Conservation (phyloP, 371 early-diverging fungal species). For the Syncephalis plumigaleata region DNA sequence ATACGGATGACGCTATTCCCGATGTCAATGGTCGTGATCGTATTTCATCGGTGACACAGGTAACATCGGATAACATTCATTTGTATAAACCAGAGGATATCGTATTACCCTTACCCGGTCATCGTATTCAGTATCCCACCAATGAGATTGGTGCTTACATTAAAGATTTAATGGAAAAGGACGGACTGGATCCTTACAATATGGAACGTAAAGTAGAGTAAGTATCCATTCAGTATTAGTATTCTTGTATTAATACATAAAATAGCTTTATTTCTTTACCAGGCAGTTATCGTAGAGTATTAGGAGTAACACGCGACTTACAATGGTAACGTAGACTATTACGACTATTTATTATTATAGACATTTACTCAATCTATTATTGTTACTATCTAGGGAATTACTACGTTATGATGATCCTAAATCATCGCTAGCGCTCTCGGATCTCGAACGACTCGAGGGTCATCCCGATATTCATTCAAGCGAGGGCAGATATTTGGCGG, state of each 20-base stretch:
- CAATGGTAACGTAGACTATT: too few species aligned
- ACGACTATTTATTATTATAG: too few species aligned
- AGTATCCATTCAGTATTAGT: too few species aligned
- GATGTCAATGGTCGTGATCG: constrained; percentile 8
- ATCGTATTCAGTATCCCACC: constrained; percentile 53
- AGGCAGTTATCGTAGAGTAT: constrained; percentile 64
- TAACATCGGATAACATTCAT: constrained; percentile 45
- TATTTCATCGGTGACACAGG: constrained; percentile 7
- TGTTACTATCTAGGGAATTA: constrained; percentile 16
- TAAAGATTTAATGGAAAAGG: constrained; percentile 43
- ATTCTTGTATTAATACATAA: too few species aligned
- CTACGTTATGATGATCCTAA: constrained; percentile 43
- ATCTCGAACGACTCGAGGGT: constrained; percentile 39
- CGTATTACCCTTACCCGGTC: constrained; percentile 83
- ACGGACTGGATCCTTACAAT: constrained; percentile 32
- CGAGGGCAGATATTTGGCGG: constrained; percentile 49
- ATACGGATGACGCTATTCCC: not conserved
- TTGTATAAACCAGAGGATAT: constrained; percentile 69
- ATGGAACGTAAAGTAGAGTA: constrained; percentile 26
- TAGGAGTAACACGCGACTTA: constrained; percentile 25
- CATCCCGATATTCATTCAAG: constrained; percentile 15
- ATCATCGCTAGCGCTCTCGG: constrained; percentile 41
- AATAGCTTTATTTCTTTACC: constrained; percentile 18
- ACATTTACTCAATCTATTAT: too few species aligned
- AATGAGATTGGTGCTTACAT: constrained; percentile 53